phyloP scores from a whole-genome alignment of 176 grass and related monocot species.

The Saccharum officinarum region DNA sequence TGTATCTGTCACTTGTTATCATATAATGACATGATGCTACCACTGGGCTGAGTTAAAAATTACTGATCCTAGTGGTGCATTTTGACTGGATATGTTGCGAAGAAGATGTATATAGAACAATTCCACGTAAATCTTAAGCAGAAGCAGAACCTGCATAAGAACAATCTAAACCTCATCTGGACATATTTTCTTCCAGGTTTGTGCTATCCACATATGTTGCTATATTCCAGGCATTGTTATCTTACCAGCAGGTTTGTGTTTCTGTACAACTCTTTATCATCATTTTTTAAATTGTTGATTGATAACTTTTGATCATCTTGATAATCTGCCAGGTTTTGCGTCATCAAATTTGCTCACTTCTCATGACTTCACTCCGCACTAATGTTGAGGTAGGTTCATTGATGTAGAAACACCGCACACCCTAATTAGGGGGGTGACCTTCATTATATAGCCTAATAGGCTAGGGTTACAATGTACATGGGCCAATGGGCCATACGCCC shows the following conservation, averaged over 20 bases:
- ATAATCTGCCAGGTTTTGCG: slow-evolving; percentile 73
- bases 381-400: slow-evolving; percentile 77
- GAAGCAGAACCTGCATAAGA: slow-evolving; percentile 15
- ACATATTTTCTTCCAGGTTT: slow-evolving; percentile 71
- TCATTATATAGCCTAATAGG: too few species aligned
- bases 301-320: slow-evolving; percentile 29
- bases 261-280: slow-evolving; percentile 19
- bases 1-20: neutral
- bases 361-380: slow-evolving; percentile 97
- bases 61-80: neutral
- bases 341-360: slow-evolving; percentile 96
- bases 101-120: slow-evolving; percentile 9
- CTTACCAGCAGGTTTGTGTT: slow-evolving; percentile 84
- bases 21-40: slow-evolving; percentile 12
- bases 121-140: neutral
- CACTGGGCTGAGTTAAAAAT: slow-evolving; percentile 3
- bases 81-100: neutral
- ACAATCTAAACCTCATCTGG: slow-evolving; percentile 11
- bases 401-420: too few species aligned
- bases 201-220: slow-evolving; percentile 86
- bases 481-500: too few species aligned
- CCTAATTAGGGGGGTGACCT: too few species aligned
- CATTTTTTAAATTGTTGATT: slow-evolving; percentile 28
- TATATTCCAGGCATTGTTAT: slow-evolving; percentile 71
- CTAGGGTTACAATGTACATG: too few species aligned